A percentile compares a stretch with the other conserved stretches of the same genome.
Evolutionary conservation across 345 rosid species (phyloP).

Genomic region (Citrus mangshanensis): DNA sequence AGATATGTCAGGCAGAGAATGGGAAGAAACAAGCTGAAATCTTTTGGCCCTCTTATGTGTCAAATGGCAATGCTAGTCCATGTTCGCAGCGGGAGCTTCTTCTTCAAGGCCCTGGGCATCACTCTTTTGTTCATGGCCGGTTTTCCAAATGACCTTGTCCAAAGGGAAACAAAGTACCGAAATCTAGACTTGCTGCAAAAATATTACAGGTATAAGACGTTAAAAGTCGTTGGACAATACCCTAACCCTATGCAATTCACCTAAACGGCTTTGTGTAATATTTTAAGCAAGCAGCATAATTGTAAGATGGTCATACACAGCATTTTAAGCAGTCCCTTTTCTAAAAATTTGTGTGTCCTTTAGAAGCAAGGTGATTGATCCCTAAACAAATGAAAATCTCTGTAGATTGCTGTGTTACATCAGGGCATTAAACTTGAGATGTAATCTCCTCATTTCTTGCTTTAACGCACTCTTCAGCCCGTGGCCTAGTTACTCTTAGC

Average conservation of each 20-base stretch:
- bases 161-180: slow-evolving; percentile 47
- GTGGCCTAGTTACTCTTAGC: background rate
- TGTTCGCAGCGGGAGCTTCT: slow-evolving; percentile 55
- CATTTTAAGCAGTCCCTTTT: background rate
- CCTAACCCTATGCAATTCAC: background rate
- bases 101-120: slow-evolving; percentile 64
- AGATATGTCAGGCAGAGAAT: slow-evolving; percentile 65
- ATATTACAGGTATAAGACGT: slow-evolving; percentile 43
- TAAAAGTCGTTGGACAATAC: background rate
- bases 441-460: background rate
- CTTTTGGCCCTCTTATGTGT: slow-evolving; percentile 53
- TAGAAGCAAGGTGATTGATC: background rate
- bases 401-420: background rate
- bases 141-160: slow-evolving; percentile 47
- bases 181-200: slow-evolving; percentile 52
- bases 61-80: slow-evolving; percentile 47
- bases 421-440: background rate
- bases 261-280: background rate
- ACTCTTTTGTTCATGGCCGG: slow-evolving; percentile 65
- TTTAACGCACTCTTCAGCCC: background rate
- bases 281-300: background rate
- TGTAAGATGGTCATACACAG: background rate
- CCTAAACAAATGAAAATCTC: background rate
- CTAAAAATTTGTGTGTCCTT: too few relatives aligned
- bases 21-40: slow-evolving; percentile 65